These are phyloP conservation scores for Acidomyces sp. DNA, from an alignment of 495 filamentous ascomycete genomes.

Conservation along the genomic window DNA sequence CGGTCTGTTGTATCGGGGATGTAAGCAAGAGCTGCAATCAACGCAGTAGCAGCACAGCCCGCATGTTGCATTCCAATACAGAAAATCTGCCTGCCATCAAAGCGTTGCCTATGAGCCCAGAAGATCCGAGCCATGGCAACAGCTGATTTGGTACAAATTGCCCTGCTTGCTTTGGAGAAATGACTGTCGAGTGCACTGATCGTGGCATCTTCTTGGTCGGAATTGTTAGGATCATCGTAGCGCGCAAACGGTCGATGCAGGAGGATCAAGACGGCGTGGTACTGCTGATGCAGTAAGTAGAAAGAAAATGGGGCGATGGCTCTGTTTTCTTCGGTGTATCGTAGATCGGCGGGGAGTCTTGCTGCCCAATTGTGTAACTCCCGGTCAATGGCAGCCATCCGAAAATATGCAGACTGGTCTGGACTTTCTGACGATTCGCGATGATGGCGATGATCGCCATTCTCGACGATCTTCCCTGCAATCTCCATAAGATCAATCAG, in stretches of 20 bases:
- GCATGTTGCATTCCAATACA: slow-evolving; percentile 38
- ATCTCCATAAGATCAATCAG: slow-evolving; percentile 40
- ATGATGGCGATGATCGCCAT: slow-evolving; percentile 19
- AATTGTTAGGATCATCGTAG: slow-evolving; percentile 27
- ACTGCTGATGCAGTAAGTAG: slow-evolving; percentile 42
- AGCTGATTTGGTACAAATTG: slow-evolving; percentile 41
- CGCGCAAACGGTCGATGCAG: slow-evolving; percentile 39
- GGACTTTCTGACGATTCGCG: slow-evolving; percentile 23
- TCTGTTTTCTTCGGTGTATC: slow-evolving; percentile 38
- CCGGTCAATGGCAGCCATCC: slow-evolving; percentile 35
- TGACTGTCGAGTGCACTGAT: slow-evolving; percentile 28
- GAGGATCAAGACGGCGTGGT: slow-evolving; percentile 37
- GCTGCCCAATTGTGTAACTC: slow-evolving; percentile 41
- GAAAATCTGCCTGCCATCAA: slow-evolving; percentile 35
- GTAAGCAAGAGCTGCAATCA: slow-evolving; percentile 38
- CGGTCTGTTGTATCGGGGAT: slow-evolving; percentile 32
- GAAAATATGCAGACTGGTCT: slow-evolving; percentile 33
- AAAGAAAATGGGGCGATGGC: slow-evolving; percentile 37
- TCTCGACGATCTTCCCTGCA: slow-evolving; percentile 37
- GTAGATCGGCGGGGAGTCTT: slow-evolving; percentile 33
- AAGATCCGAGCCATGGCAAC: slow-evolving; percentile 38
- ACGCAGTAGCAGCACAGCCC: slow-evolving; percentile 38
- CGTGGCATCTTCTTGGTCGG: slow-evolving; percentile 20
- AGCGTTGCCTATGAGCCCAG: slow-evolving; percentile 39
- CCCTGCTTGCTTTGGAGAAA: slow-evolving; percentile 30